A percentile compares a stretch with the other conserved stretches of the same genome.
Conservation (phyloP, 495 filamentous ascomycete genomes). For the Podospora pseudocomata region DNA sequence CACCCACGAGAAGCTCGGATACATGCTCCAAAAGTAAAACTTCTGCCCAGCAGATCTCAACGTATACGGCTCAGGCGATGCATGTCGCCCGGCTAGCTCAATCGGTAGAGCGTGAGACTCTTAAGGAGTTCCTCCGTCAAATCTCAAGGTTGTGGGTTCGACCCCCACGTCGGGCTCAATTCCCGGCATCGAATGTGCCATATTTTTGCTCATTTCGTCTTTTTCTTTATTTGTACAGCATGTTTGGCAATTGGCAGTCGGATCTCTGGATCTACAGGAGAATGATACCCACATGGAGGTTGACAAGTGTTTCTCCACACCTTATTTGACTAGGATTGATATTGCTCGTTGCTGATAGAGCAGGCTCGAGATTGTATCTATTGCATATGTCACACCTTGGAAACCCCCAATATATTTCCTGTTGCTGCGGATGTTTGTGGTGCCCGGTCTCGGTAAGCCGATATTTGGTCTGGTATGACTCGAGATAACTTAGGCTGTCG, state of each 20-base stretch:
- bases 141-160: constrained; percentile 7
- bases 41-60: not conserved
- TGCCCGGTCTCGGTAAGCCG: too few species aligned
- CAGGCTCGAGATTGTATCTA: too few species aligned
- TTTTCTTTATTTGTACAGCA: not conserved
- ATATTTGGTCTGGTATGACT: not conserved
- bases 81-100: constrained; percentile 59
- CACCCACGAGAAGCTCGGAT: not conserved
- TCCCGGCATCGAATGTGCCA: constrained; percentile 2
- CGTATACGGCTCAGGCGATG: not conserved
- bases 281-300: too few species aligned
- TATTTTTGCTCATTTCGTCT: not conserved
- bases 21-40: not conserved
- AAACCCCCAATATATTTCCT: too few species aligned
- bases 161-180: constrained; percentile 6
- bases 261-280: too few species aligned
- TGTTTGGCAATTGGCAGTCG: too few species aligned
- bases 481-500: not conserved
- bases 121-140: constrained; percentile 44
- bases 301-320: too few species aligned
- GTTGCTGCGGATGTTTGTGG: too few species aligned
- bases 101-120: constrained; percentile 83
- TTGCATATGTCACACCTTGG: too few species aligned
- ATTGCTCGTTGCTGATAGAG: too few species aligned
- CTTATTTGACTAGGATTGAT: too few species aligned